phyloP scores from a whole-genome alignment of 371 early-diverging fungal species.

The Gilbertella persicaria region DNA sequence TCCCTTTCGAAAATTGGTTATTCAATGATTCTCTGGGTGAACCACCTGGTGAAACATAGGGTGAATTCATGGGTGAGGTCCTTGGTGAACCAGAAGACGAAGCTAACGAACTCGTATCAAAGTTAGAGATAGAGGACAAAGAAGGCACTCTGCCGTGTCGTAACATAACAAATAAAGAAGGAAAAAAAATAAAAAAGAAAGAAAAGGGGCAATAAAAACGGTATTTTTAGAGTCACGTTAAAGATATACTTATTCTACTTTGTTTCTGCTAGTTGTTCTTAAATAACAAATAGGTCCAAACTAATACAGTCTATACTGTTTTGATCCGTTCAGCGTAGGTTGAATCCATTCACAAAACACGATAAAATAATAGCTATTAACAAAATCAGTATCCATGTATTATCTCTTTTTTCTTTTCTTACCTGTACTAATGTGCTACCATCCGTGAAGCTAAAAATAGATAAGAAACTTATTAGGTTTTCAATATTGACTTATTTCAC shows the following conservation, averaged over 20 bases:
- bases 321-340: conserved; percentile 17
- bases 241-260: neutral
- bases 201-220: neutral
- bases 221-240: neutral
- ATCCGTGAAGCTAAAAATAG: conserved; percentile 74
- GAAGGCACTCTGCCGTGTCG: conserved; percentile 24
- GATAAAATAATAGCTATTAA: conserved; percentile 42
- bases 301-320: conserved; percentile 27
- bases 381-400: neutral
- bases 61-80: conserved; percentile 27
- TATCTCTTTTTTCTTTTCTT: neutral
- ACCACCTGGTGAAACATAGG: conserved; percentile 28
- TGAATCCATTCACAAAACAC: conserved; percentile 44
- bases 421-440: conserved; percentile 76
- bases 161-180: conserved; percentile 9
- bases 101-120: conserved; percentile 21
- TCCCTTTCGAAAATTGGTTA: conserved; percentile 9
- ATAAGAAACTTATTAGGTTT: neutral
- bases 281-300: conserved; percentile 41
- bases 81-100: conserved; percentile 24
- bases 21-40: conserved; percentile 27
- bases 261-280: conserved; percentile 9
- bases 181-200: conserved; percentile 6
- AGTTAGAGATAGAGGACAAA: conserved; percentile 21
- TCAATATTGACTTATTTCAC: conserved; percentile 24